Percentiles rank a stretch among this genome's conserved stretches.
Conservation (phyloP, 768 basidiomycete species). For the Rhizopogon rudus region DNA sequence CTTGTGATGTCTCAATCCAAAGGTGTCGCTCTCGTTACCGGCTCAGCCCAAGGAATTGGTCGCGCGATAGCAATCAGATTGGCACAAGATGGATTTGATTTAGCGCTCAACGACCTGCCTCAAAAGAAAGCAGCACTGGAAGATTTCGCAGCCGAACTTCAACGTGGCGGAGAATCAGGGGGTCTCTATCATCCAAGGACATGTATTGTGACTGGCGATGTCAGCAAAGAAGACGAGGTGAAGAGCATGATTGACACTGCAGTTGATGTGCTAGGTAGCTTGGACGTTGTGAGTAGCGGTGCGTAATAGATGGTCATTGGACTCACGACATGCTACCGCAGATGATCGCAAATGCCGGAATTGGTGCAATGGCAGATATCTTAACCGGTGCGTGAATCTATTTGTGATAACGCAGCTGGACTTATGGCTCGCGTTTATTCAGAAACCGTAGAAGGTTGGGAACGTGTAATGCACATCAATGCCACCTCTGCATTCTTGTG, state of each 20-base stretch:
- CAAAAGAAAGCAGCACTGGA: conserved; percentile 17
- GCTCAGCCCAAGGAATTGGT: conserved; percentile 29
- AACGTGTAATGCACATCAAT: conserved; percentile 26
- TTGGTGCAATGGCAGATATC: conserved; percentile 8
- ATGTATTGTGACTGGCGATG: conserved; percentile 30
- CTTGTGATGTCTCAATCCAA: conserved; percentile 5
- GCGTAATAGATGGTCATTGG: background rate
- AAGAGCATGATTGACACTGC: conserved; percentile 30
- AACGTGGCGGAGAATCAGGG: background rate
- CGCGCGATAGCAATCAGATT: conserved; percentile 29
- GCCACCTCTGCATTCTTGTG: conserved; percentile 30
- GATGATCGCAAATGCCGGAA: conserved; percentile 26
- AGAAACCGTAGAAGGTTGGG: conserved; percentile 17
- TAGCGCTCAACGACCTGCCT: conserved; percentile 3
- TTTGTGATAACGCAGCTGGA: background rate
- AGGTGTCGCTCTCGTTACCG: conserved; percentile 26
- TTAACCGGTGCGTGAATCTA: background rate
- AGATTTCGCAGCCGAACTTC: background rate
- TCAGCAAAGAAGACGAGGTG: conserved; percentile 38
- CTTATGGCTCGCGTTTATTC: background rate
- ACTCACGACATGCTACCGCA: background rate
- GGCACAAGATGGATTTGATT: conserved; percentile 29
- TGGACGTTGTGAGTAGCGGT: conserved; percentile 39
- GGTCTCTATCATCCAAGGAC: conserved; percentile 7
- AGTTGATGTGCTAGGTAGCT: conserved; percentile 30